Conservation (phyloP, 2,329 filamentous ascomycete species). For the Phaeomoniella chlamydospora region DNA sequence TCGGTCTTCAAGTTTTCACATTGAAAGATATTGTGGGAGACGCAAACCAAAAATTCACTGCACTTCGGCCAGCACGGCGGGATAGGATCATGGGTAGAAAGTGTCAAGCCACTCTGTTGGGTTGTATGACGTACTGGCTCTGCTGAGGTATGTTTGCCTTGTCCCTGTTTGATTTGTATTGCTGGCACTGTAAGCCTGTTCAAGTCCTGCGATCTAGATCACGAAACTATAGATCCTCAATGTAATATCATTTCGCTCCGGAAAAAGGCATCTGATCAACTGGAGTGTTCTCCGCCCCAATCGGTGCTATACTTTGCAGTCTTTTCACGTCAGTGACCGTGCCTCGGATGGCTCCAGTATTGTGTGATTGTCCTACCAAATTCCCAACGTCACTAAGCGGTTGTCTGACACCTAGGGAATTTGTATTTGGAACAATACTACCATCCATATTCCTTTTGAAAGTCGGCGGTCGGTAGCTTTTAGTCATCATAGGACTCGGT, state of each 20-base stretch:
- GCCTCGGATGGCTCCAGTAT: background rate
- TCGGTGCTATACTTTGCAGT: background rate
- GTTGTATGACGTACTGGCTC: no score
- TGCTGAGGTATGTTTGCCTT: no score
- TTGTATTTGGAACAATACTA: background rate
- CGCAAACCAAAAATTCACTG: no score
- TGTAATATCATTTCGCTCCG: background rate
- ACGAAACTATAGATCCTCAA: no score
- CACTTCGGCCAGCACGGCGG: no score
- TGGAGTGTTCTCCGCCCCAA: background rate
- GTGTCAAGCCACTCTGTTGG: no score
- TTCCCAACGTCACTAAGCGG: background rate
- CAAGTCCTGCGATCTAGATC: no score
- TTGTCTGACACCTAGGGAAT: background rate
- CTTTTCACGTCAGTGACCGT: background rate
- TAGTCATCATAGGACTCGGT: background rate
- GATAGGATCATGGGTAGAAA: no score
- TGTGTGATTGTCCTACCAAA: background rate
- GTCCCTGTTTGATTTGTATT: no score
- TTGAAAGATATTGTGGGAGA: no score
- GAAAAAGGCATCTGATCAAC: background rate
- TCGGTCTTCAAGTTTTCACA: no score
- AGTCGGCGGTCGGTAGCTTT: background rate
- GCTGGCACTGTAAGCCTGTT: no score
- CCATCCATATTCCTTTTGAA: background rate